Percentiles rank a stretch among this genome's conserved stretches.
Conservation (phyloP, 768 basidiomycete species). For the Baorangia bicolor region DNA sequence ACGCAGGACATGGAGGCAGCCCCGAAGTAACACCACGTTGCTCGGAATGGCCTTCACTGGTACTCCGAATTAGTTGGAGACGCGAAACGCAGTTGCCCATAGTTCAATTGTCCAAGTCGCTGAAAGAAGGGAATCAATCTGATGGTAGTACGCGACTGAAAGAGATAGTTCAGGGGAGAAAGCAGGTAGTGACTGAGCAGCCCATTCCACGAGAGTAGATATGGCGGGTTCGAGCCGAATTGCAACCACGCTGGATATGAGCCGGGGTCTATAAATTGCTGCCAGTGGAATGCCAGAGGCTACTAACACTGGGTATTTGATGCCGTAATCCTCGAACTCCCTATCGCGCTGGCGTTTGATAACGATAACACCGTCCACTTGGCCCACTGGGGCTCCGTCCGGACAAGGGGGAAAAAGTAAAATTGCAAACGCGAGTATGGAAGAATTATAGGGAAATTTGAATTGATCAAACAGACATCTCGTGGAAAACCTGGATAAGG, state of each 20-base stretch:
- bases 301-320: neutral
- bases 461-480: conserved; percentile 18
- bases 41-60: neutral
- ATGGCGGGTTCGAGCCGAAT: conserved; percentile 10
- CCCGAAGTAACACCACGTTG: neutral
- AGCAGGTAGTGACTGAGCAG: neutral
- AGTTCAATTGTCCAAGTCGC: neutral
- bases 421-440: conserved; percentile 5
- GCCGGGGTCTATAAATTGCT: neutral
- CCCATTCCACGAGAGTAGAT: conserved; percentile 17
- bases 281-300: neutral
- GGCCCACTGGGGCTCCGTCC: neutral
- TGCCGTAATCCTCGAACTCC: conserved; percentile 10
- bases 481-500: conserved; percentile 50
- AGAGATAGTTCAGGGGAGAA: neutral
- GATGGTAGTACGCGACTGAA: neutral
- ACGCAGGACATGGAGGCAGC: conserved; percentile 27
- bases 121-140: neutral
- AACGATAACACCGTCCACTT: conserved; percentile 1
- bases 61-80: neutral
- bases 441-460: neutral
- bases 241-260: neutral
- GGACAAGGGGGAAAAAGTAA: neutral
- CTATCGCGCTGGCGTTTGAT: conserved; percentile 16
- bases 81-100: conserved; percentile 31